phyloP scores from a whole-genome alignment of 305 asterid genomes.

The Ilex paraguariensis region DNA sequence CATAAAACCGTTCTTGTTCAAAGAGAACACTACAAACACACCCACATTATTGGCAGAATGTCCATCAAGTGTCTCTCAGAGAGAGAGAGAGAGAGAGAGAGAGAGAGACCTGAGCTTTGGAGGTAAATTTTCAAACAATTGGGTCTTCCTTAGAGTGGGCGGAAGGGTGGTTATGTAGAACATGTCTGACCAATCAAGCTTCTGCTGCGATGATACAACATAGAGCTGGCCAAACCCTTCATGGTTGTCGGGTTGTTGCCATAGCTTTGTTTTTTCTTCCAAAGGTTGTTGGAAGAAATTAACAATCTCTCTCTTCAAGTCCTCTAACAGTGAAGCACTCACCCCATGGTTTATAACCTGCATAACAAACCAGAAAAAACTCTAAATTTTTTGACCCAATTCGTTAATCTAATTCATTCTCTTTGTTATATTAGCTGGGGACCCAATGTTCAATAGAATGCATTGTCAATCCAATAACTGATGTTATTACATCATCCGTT shows the following conservation, averaged over 20 bases:
- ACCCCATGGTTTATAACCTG: constrained; percentile 48
- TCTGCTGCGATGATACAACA: constrained; percentile 45
- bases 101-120: constrained; percentile 31
- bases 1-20: no score
- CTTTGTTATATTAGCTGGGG: no score
- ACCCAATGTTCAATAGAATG: no score
- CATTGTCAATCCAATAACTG: not conserved
- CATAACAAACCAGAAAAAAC: not conserved
- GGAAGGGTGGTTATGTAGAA: constrained; percentile 49
- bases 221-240: constrained; percentile 58
- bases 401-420: no score
- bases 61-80: not conserved
- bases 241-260: constrained; percentile 38
- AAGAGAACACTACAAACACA: no score
- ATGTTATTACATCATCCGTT: not conserved
- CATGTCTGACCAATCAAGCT: constrained; percentile 59
- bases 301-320: constrained; percentile 21
- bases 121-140: constrained; percentile 35
- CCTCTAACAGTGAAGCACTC: constrained; percentile 27
- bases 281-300: constrained; percentile 33
- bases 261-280: constrained; percentile 34
- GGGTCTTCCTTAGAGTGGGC: constrained; percentile 18
- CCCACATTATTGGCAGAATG: no score
- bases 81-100: constrained; percentile 8
- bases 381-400: not conserved